Conservation (phyloP, 2,329 filamentous ascomycete species). For the Daldinia sp. region DNA sequence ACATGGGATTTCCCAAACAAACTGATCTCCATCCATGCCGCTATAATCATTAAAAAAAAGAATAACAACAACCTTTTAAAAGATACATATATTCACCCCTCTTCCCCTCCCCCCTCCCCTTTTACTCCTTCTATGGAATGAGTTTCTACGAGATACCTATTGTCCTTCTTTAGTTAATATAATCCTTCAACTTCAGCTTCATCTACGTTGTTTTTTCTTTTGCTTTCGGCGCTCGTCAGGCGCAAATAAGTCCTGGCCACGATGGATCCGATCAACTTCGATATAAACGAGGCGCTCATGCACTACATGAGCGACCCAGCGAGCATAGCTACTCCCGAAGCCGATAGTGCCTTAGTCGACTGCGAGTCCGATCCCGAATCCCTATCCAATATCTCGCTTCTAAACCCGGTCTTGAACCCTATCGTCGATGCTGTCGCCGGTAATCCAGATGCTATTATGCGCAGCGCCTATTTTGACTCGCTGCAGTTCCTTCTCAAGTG, state of each 20-base stretch:
- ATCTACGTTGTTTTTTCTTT: neutral
- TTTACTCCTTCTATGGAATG: constrained; percentile 17
- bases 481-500: constrained; percentile 97
- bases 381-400: constrained; percentile 75
- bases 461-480: constrained; percentile 86
- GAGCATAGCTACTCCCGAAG: constrained; percentile 85
- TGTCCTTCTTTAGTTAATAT: constrained; percentile 10
- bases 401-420: constrained; percentile 89
- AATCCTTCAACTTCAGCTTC: neutral
- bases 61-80: constrained; percentile 14
- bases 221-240: constrained; percentile 26
- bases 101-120: constrained; percentile 13
- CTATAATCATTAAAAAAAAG: constrained; percentile 9
- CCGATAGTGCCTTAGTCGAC: constrained; percentile 83
- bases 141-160: neutral
- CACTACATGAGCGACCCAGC: constrained; percentile 94
- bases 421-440: constrained; percentile 94
- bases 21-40: neutral
- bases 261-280: constrained; percentile 86
- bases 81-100: constrained; percentile 30
- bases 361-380: constrained; percentile 93
- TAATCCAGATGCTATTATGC: constrained; percentile 87
- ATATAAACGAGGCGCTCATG: constrained; percentile 97
- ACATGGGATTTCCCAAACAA: neutral
- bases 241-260: constrained; percentile 44